Base-by-base conservation (phyloP, 495 filamentous ascomycete genomes). In the Penicillium pulvis region DNA sequence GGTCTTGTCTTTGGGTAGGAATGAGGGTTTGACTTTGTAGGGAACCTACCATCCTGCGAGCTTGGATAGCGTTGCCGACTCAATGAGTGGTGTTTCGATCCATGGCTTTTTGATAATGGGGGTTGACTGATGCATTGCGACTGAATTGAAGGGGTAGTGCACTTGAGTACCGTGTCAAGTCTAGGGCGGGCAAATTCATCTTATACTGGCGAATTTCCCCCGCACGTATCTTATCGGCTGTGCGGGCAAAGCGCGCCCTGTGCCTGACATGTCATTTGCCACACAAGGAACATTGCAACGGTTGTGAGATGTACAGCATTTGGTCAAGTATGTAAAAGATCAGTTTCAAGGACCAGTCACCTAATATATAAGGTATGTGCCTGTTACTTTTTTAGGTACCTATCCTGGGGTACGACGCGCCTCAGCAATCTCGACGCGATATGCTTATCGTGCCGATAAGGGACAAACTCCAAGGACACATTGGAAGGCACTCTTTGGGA, bases 51-150 rank as follows among this genome's bases (percentile, higher is more conserved):
- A 93, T 62, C 89, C 89, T 35, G 87, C 88, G 19, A 74, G 76
- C 60, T 82, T 79, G 26, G 89, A 92, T 16, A 93, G 77, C 1
- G 83, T 76, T 14, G 75, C 67, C 1, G 89, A 92, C 56, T 85
- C 84, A 55, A 90, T 82, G 55, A 90, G 75, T 8, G 90, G 90
- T 2, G 90, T 92, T 59, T 86, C 77, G 52, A 87, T 83, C 86
- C 85, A 91, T 16, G 87, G 88, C 35, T 68, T 73, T 31, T 64
- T 67, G 20, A 48, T 24, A 16, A n/a, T n/a, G 39, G 4, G 39
- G 14, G 39, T 41, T 16, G 39, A 7, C 39, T 41, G 39, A n/a
- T 41, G 4, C 39, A 41, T 41, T 41, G 14, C 7, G 16, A n/a
- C 0, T 17, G 39, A 12, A n/a, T 17, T 41, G 39, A 41, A 14